A percentile compares a stretch with the other conserved stretches of the same genome.
Conservation (phyloP, 2,329 filamentous ascomycete genomes). For the Apiospora arundinis region DNA sequence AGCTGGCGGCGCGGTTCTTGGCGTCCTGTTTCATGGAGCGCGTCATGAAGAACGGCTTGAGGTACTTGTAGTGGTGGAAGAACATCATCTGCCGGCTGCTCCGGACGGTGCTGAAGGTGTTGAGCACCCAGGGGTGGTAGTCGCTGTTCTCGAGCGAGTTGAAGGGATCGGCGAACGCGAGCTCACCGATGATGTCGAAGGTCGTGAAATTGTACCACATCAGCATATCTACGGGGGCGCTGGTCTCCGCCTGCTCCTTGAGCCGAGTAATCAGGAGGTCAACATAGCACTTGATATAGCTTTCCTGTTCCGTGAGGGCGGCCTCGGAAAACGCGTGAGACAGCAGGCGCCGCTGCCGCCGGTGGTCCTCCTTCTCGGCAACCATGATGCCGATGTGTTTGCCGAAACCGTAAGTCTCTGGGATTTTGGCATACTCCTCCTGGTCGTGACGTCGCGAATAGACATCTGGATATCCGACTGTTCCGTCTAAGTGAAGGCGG, state of each 20-base stretch:
- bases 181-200: constrained; percentile 18
- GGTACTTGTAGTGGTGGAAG: neutral
- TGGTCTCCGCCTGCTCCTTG: constrained; percentile 32
- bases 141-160: constrained; percentile 6
- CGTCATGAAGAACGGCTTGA: neutral
- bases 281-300: constrained; percentile 35
- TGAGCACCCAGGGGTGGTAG: neutral
- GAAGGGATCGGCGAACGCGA: constrained; percentile 8
- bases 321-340: neutral
- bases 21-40: neutral
- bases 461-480: constrained; percentile 18
- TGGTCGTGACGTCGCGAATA: constrained; percentile 11
- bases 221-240: constrained; percentile 29
- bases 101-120: neutral
- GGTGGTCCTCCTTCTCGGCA: constrained; percentile 4
- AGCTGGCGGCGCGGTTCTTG: neutral
- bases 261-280: constrained; percentile 44
- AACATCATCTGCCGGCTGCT: constrained; percentile 11
- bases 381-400: neutral
- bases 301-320: neutral
- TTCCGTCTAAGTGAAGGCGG: constrained; percentile 2
- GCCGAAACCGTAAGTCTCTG: constrained; percentile 1
- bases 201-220: constrained; percentile 26
- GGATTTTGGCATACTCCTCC: constrained; percentile 19
- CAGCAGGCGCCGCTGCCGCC: neutral